These are phyloP conservation scores for Mortierella sp. DNA, from an alignment of 371 early-diverging fungal genomes.

Conservation along the genomic window DNA sequence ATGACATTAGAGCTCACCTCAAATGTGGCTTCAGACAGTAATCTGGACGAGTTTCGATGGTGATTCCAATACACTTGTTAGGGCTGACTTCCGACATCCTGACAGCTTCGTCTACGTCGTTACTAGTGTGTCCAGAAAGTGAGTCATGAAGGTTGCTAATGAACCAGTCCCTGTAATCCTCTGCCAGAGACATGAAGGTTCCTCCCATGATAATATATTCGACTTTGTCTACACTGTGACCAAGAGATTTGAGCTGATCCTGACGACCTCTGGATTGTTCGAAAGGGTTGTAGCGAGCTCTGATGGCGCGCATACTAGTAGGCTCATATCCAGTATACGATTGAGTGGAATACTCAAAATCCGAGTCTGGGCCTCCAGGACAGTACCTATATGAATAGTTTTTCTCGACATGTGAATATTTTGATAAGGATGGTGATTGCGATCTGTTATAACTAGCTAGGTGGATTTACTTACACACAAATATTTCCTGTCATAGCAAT, in stretches of 20 bases:
- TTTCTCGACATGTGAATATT: background rate
- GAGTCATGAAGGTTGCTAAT: constrained; percentile 99
- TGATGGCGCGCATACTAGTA: constrained; percentile 99
- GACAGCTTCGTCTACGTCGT: constrained; percentile 98
- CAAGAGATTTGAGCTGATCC: constrained; percentile 95
- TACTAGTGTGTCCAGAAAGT: constrained; percentile 93
- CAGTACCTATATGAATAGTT: constrained; percentile 80
- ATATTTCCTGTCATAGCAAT: constrained; percentile 99
- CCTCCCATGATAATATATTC: constrained; percentile 99
- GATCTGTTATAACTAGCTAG: background rate
- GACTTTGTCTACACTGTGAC: constrained; percentile 97
- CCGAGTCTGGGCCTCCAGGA: constrained; percentile 99
- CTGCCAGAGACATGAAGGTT: constrained; percentile 98
- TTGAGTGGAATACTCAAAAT: constrained; percentile 99
- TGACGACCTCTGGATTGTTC: constrained; percentile 98
- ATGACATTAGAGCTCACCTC: constrained; percentile 41
- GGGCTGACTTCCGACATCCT: constrained; percentile 95
- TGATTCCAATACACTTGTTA: constrained; percentile 99
- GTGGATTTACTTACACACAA: constrained; percentile 85
- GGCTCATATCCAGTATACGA: constrained; percentile 99
- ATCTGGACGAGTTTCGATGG: constrained; percentile 99
- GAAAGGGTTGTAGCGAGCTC: constrained; percentile 98
- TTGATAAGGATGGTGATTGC: too few species aligned
- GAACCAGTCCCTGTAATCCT: constrained; percentile 98
- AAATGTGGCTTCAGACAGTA: constrained; percentile 99